Evolutionary conservation across 192 early-diverging fungal species (phyloP).

Genomic region (Backusella mclennaniae): DNA sequence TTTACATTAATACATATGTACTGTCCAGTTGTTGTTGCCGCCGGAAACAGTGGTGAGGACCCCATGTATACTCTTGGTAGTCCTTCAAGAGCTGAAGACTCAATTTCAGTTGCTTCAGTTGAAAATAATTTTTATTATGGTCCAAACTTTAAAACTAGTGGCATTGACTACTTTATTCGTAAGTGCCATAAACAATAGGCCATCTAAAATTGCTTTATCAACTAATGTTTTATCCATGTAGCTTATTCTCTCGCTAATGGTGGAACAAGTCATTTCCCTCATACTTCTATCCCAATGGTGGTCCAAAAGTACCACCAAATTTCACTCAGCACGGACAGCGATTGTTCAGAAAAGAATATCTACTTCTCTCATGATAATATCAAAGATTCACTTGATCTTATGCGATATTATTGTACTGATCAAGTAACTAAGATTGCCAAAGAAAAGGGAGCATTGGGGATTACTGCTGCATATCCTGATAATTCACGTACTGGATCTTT

Average conservation of each 20-base stretch:
- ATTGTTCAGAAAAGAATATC: neutral
- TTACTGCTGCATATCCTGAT: slow-evolving; percentile 39
- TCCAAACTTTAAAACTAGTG: slow-evolving; percentile 36
- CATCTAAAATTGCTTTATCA: neutral
- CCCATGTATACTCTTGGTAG: slow-evolving; percentile 53
- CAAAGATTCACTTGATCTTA: neutral
- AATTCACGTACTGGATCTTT: neutral
- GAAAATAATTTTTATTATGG: slow-evolving; percentile 40
- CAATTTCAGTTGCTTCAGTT: slow-evolving; percentile 57
- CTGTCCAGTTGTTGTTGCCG: slow-evolving; percentile 48
- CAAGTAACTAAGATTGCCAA: neutral
- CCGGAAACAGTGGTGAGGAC: slow-evolving; percentile 61
- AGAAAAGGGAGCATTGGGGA: neutral
- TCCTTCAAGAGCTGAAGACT: slow-evolving; percentile 49
- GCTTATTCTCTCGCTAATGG: slow-evolving; percentile 54
- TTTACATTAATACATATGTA: too few species aligned
- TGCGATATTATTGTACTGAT: neutral
- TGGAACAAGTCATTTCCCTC: slow-evolving; percentile 34
- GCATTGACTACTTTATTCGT: neutral
- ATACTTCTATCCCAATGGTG: neutral
- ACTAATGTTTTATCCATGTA: slow-evolving; percentile 28
- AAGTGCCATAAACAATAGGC: slow-evolving; percentile 3
- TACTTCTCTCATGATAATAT: neutral
- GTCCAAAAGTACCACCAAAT: neutral
- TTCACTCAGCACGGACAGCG: neutral